These are phyloP conservation scores for Boletus vermiculosoides DNA, from an alignment of 768 basidiomycete species.

Conservation along the genomic window DNA sequence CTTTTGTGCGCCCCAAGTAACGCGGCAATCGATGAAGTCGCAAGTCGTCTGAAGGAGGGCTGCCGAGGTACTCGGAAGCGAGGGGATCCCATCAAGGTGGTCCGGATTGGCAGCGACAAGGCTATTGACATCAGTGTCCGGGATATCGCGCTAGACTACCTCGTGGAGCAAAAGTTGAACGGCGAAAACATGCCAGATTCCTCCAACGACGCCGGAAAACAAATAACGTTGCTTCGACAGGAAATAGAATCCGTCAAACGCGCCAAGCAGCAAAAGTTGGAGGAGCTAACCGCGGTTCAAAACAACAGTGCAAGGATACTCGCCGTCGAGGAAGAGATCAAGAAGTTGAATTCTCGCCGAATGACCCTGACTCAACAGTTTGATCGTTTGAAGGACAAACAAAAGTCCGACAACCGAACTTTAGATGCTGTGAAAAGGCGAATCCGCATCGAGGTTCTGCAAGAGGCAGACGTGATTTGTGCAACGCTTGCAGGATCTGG, in stretches of 20 bases:
- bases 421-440: constrained; percentile 78
- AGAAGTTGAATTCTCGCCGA: constrained; percentile 60
- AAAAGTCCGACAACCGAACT: constrained; percentile 77
- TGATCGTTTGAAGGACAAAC: constrained; percentile 78
- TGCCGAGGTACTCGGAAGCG: constrained; percentile 56
- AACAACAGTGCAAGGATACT: constrained; percentile 55
- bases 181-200: constrained; percentile 37
- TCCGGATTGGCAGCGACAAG: constrained; percentile 81
- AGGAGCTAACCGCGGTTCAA: constrained; percentile 54
- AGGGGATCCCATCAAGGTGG: constrained; percentile 67
- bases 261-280: constrained; percentile 54
- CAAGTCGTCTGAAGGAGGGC: constrained; percentile 81
- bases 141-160: constrained; percentile 82
- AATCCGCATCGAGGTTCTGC: constrained; percentile 70
- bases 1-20: constrained; percentile 97
- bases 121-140: constrained; percentile 76
- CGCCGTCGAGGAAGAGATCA: constrained; percentile 71
- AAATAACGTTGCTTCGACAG: constrained; percentile 56
- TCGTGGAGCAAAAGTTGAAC: constrained; percentile 77
- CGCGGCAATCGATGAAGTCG: constrained; percentile 97
- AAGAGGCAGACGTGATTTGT: constrained; percentile 91
- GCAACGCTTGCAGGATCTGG: constrained; percentile 91
- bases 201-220: constrained; percentile 52
- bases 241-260: constrained; percentile 72
- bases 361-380: constrained; percentile 64